phyloP scores from a whole-genome alignment of 2,329 filamentous ascomycete species.

The Periconia digitata region DNA sequence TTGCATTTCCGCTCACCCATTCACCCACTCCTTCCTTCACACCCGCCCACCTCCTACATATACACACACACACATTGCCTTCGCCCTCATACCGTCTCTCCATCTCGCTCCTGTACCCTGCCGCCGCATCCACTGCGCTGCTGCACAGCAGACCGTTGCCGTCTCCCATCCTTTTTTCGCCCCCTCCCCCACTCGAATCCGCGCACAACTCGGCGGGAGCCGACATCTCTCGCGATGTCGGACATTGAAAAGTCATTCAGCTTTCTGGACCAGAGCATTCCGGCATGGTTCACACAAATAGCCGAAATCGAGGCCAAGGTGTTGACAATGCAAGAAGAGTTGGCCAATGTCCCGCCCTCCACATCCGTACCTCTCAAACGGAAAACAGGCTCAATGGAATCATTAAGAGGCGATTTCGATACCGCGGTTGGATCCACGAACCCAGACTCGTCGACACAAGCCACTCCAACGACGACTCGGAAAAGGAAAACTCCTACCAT shows the following conservation, averaged over 20 bases:
- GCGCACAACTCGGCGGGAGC: slow-evolving; percentile 1
- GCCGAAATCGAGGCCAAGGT: slow-evolving; percentile 35
- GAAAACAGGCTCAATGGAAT: slow-evolving; percentile 40
- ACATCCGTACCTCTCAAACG: slow-evolving; percentile 31
- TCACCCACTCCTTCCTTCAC: not conserved
- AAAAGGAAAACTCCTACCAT: slow-evolving; percentile 50
- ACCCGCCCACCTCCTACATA: not conserved
- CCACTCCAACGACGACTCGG: slow-evolving; percentile 21
- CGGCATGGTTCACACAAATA: slow-evolving; percentile 41
- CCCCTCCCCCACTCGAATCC: slow-evolving; percentile 5
- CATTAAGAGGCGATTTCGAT: slow-evolving; percentile 36
- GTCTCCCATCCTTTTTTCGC: slow-evolving; percentile 3
- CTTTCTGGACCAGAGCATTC: slow-evolving; percentile 41
- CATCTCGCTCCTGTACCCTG: not conserved
- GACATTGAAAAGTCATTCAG: slow-evolving; percentile 42
- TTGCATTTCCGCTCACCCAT: not conserved
- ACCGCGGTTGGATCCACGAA: slow-evolving; percentile 22
- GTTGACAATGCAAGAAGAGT: slow-evolving; percentile 35
- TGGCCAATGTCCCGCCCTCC: slow-evolving; percentile 30
- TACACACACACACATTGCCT: not conserved
- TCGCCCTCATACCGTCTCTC: not conserved
- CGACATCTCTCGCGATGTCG: slow-evolving; percentile 32
- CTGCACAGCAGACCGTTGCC: too few relatives aligned
- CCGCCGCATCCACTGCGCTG: slow-evolving; percentile 19
- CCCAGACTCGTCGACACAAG: slow-evolving; percentile 15